Evolutionary conservation across 257 asterid genomes (phyloP), one percentile per base, ranked within the genome.

Genomic region (Fraxinus quadrangulata): DNA sequence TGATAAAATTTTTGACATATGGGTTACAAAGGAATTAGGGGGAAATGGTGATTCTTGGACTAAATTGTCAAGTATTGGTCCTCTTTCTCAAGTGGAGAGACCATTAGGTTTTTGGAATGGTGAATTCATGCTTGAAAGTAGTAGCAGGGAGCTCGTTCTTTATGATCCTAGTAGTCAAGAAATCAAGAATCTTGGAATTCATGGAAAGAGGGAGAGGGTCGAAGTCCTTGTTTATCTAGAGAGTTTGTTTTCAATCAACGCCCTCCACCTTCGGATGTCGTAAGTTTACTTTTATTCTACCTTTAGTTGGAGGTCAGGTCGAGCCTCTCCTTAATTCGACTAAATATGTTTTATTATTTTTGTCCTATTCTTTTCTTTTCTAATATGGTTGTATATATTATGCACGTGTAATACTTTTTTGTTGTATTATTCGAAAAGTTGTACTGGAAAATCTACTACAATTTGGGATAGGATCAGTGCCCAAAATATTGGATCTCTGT

Each of bases 151-250:
- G 83, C 71, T 88, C 69, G 81, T 89, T 30, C 30, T 89, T 40
- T 88, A 81, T 75, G 77, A 85, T 75, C 13, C 51, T 23, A 16
- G 16, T 3, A 78, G 26, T 12, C 51, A 73, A 7, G 70, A 75
- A 21, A 23, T 80, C 21, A 87, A 72, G 83, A 83, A 78, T 12
- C 80, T 85, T 45, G 88, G 84, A 67, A 70, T 88, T 71, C 84
- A 83, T 75, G 92, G 96, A 36, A 91, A 86, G 75, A 78, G 94
- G 73, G 85, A 83, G 67, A 89, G 92, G 72, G 75, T 91, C 80
- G 91, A 91, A 61, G 84, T 85, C 1, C 77, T 87, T 19, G 80
- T 87, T 75, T 77, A 85, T 19, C 40, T 45, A 30, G 91, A 85
- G 74, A 85, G 90, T 67, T 36, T 91, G 21, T 80, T 87, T 79